These are phyloP conservation scores for Triglochin maritima DNA, from an alignment of 106 monocot genomes.

Conservation along the genomic window DNA sequence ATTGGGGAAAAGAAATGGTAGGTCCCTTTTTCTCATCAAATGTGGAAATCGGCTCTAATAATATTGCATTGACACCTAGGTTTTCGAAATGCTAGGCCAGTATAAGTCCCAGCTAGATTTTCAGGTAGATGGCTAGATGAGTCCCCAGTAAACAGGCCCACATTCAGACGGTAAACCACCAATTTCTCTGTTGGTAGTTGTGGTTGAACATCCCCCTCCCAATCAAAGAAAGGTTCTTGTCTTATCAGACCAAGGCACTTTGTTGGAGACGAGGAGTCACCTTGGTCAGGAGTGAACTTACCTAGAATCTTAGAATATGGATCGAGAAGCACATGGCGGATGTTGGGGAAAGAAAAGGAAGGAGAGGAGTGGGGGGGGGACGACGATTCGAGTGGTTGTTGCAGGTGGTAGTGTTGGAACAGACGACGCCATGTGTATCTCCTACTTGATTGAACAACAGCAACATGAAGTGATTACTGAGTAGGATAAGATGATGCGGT, in stretches of 20 bases:
- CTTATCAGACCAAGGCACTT: conserved; percentile 42
- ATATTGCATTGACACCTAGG: conserved; percentile 76
- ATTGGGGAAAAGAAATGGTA: conserved; percentile 76
- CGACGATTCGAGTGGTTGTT: too few species aligned
- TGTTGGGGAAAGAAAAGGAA: too few species aligned
- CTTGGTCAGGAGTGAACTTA: conserved; percentile 20
- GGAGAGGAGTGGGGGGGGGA: too few species aligned
- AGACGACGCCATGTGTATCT: too few species aligned
- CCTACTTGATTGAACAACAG: too few species aligned
- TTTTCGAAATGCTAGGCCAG: conserved; percentile 53
- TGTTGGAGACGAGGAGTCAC: conserved; percentile 20
- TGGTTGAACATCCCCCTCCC: conserved; percentile 48
- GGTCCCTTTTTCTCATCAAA: conserved; percentile 61
- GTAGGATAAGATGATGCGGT: too few species aligned
- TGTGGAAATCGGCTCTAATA: conserved; percentile 73
- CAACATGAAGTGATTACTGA: too few species aligned
- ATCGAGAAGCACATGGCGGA: conserved; percentile 49
- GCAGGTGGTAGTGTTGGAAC: too few species aligned
- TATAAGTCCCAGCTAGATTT: conserved; percentile 52
- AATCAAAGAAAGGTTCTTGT: conserved; percentile 41
- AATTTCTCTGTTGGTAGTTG: conserved; percentile 60
- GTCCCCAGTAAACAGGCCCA: conserved; percentile 49
- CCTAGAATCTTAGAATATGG: conserved; percentile 62
- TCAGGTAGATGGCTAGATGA: conserved; percentile 37
- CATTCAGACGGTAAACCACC: conserved; percentile 70